Conservation (phyloP, 2,329 filamentous ascomycete species). For the Aspergillus sp. region DNA sequence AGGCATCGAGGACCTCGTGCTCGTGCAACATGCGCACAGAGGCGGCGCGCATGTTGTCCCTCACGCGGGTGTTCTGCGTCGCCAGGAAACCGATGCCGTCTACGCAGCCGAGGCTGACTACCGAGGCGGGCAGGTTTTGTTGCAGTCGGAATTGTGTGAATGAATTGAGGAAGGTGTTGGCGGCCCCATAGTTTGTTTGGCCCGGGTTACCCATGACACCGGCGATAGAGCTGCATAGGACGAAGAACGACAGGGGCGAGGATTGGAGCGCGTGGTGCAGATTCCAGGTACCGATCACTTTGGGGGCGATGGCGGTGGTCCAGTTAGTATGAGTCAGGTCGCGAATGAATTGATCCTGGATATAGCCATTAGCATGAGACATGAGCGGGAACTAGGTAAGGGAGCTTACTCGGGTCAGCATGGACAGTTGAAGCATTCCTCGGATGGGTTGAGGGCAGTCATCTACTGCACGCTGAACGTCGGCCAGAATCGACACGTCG, state of each 20-base stretch:
- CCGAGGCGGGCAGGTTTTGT: slow-evolving; percentile 1
- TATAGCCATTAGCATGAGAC: background rate
- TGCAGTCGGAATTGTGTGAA: slow-evolving; percentile 14
- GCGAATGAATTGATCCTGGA: slow-evolving; percentile 7
- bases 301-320: slow-evolving; percentile 30
- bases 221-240: slow-evolving; percentile 9
- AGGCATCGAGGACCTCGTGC: background rate
- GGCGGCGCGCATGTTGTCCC: background rate
- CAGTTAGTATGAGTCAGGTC: slow-evolving; percentile 37
- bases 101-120: slow-evolving; percentile 2
- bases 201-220: slow-evolving; percentile 7
- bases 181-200: slow-evolving; percentile 16
- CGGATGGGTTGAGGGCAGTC: background rate
- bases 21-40: background rate
- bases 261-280: slow-evolving; percentile 18
- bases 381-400: background rate
- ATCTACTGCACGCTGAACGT: slow-evolving; percentile 9
- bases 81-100: background rate
- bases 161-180: slow-evolving; percentile 14
- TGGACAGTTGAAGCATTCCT: slow-evolving; percentile 23
- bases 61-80: background rate
- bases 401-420: slow-evolving; percentile 14
- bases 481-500: slow-evolving; percentile 4
- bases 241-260: slow-evolving; percentile 13
- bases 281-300: slow-evolving; percentile 32